Base-by-base conservation (phyloP, 352 stramenopile genomes). In the Pythium grandisporangium region DNA sequence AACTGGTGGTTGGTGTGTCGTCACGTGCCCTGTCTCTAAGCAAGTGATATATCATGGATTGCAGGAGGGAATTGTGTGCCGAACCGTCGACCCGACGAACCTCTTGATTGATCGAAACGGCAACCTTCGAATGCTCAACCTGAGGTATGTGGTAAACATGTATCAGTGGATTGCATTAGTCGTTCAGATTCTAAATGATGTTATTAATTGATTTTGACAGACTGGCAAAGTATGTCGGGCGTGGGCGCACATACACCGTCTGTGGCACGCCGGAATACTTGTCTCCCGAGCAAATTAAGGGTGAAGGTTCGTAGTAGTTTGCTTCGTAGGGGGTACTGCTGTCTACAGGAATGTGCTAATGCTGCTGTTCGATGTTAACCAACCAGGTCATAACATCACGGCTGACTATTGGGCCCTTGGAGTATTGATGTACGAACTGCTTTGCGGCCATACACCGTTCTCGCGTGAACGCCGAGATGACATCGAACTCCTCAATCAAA, bases 371-470 rank as follows among this genome's bases (percentile, higher is more conserved):
- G 26, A 47, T 37, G 42, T 1, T 37, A 7, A 3, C 37, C 39
- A 25, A 3, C 5, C 23, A 90, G 78, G 80, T 10, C 80, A 93
- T 58, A 87, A 86, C 44, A 83, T 91, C 10, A 70, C 67, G 30
- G 72, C 77, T 4, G 91, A 97, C 51, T 97, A 96, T 58, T 97
- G 91, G 91, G 78, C 88, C 10, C 70, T 97, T 25, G 91, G 91
- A 19, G 88, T 95, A 44, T 74, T 97, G 43, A 88, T 97, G 62
- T 97, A 96, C 63, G 91, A 97, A 60, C 70, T 97, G 22, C 56
- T 96, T 2, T 83, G 74, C 29, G 88, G 87, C 4, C 63, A 77
- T 16, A 96, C 89, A 2, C 90, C 91, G 3, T 97, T 97, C 42
- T 77, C 72, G 7, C 59, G 64, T 14, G 73, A 90, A 47, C 83